Conservation (phyloP, 2,329 filamentous ascomycete species). For the Colletotrichum magnum region DNA sequence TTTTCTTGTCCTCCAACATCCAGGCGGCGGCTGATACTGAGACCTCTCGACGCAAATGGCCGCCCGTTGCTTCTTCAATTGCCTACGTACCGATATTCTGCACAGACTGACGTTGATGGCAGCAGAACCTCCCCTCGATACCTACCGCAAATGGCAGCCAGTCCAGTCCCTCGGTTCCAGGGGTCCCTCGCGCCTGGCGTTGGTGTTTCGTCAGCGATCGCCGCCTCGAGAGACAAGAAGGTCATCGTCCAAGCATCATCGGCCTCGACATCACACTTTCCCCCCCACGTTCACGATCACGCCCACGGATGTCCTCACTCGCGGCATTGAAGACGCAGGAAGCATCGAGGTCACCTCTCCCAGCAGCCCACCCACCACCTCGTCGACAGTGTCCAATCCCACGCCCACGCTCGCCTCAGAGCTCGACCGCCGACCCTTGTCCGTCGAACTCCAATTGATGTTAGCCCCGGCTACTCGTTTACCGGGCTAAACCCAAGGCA, state of each 20-base stretch:
- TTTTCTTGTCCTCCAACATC: slow-evolving; percentile 12
- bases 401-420: background rate
- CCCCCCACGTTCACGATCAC: background rate
- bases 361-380: background rate
- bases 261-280: background rate
- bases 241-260: slow-evolving; percentile 30
- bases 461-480: slow-evolving; percentile 7
- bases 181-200: background rate
- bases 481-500: slow-evolving; percentile 23
- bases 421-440: background rate
- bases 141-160: too few species aligned
- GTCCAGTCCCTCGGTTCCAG: slow-evolving; percentile 17
- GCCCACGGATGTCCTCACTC: background rate
- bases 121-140: background rate
- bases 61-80: slow-evolving; percentile 23
- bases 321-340: background rate
- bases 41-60: slow-evolving; percentile 26
- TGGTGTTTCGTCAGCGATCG: slow-evolving; percentile 22
- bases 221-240: slow-evolving; percentile 37
- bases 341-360: background rate
- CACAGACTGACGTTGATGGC: slow-evolving; percentile 14
- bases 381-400: slow-evolving; percentile 17
- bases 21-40: slow-evolving; percentile 18
- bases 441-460: slow-evolving; percentile 9
- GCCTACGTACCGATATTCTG: background rate